Conservation (phyloP, 1,284 basidiomycete genomes). For the Cryptococcus wingfieldii region DNA sequence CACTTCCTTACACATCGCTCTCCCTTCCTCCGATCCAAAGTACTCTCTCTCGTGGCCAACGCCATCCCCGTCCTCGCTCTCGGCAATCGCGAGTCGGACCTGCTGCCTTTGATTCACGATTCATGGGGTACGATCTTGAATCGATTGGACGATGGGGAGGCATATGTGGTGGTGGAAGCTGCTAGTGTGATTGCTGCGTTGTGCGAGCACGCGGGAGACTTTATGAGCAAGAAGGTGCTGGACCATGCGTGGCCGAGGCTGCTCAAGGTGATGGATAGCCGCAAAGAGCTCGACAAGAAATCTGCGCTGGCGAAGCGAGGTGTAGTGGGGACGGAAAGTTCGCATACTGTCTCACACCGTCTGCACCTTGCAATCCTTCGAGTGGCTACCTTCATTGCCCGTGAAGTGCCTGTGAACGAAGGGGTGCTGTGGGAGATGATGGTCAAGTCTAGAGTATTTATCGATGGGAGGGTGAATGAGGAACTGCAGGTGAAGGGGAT, state of each 20-base stretch:
- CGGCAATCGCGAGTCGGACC: slow-evolving; percentile 56
- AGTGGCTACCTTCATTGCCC: slow-evolving; percentile 64
- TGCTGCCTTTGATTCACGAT: slow-evolving; percentile 75
- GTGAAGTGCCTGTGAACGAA: slow-evolving; percentile 64
- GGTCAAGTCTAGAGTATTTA: slow-evolving; percentile 66
- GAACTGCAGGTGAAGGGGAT: slow-evolving; percentile 67
- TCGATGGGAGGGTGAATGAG: slow-evolving; percentile 61
- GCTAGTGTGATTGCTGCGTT: slow-evolving; percentile 66
- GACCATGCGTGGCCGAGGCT: slow-evolving; percentile 88
- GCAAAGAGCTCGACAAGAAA: slow-evolving; percentile 59
- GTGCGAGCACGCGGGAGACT: slow-evolving; percentile 64
- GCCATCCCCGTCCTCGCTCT: slow-evolving; percentile 67
- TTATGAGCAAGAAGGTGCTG: slow-evolving; percentile 75
- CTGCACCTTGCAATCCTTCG: slow-evolving; percentile 66
- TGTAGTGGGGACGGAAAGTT: slow-evolving; percentile 29
- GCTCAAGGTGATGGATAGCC: slow-evolving; percentile 56
- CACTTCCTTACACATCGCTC: slow-evolving; percentile 85
- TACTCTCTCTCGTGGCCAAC: slow-evolving; percentile 66
- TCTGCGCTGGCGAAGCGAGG: slow-evolving; percentile 59
- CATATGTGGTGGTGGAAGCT: slow-evolving; percentile 72
- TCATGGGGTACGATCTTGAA: slow-evolving; percentile 87
- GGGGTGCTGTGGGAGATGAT: slow-evolving; percentile 71
- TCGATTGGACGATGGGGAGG: slow-evolving; percentile 65
- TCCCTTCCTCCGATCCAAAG: slow-evolving; percentile 72
- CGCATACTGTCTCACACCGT: slow-evolving; percentile 62